Conservation (phyloP, 306 rosid species). For the Quercus robur region DNA sequence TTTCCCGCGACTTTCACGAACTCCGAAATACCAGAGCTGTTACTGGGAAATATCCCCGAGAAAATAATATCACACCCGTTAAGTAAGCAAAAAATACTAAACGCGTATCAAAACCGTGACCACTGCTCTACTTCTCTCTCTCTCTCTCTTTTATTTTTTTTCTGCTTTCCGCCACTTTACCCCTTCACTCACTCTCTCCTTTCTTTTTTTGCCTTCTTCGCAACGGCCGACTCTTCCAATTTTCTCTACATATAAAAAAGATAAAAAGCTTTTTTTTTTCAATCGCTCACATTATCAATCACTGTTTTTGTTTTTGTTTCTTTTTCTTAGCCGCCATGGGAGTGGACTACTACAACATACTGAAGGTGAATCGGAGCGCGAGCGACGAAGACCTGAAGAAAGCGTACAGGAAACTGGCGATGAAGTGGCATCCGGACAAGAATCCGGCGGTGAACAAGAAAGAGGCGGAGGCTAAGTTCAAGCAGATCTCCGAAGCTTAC, state of each 20-base stretch:
- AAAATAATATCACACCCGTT: background rate
- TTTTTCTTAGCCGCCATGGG: background rate
- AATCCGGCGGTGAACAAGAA: slow-evolving; percentile 37
- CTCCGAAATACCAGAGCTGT: no score
- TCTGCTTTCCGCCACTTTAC: no score
- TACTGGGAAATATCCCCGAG: no score
- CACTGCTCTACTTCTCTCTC: background rate
- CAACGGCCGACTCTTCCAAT: no score
- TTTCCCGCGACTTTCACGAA: no score
- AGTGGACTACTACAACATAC: slow-evolving; percentile 62
- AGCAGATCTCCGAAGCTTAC: slow-evolving; percentile 70
- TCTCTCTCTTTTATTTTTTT: no score
- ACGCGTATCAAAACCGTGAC: slow-evolving; percentile 12
- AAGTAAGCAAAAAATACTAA: background rate
- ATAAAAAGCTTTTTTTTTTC: no score
- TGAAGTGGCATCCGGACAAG: slow-evolving; percentile 86
- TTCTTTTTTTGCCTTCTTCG: no score
- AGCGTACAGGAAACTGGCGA: slow-evolving; percentile 61
- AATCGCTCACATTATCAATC: no score
- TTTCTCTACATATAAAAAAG: no score
- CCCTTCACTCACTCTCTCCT: no score
- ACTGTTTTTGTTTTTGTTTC: no score
- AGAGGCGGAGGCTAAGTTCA: slow-evolving; percentile 71
- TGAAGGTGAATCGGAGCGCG: slow-evolving; percentile 61
- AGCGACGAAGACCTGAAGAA: slow-evolving; percentile 67